phyloP scores from a whole-genome alignment of 371 early-diverging fungal species.

The Zopfochytrium polystomum region DNA sequence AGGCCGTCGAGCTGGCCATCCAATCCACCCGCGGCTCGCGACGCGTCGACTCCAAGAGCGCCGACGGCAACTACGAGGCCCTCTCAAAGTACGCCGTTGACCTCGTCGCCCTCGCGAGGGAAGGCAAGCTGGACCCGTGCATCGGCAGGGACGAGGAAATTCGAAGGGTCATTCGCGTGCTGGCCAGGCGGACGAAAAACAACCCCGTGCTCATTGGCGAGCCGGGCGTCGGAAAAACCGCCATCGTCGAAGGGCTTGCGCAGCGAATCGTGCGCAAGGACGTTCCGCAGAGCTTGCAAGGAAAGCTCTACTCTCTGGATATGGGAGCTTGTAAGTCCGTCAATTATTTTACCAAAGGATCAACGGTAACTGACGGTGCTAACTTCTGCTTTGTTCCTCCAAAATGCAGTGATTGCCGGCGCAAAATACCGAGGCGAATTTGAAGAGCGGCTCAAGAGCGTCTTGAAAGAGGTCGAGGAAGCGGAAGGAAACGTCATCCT shows the following conservation, averaged over 20 bases:
- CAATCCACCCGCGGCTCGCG: constrained; percentile 79
- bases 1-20: constrained; percentile 73
- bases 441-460: constrained; percentile 96
- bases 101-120: constrained; percentile 62
- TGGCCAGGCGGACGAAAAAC: constrained; percentile 59
- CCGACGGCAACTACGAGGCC: constrained; percentile 80
- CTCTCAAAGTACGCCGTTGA: constrained; percentile 91
- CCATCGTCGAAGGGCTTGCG: constrained; percentile 94
- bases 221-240: constrained; percentile 95
- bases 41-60: constrained; percentile 77
- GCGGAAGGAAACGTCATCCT: constrained; percentile 87
- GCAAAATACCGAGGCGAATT: constrained; percentile 96
- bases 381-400: background rate
- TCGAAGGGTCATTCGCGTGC: constrained; percentile 67
- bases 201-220: constrained; percentile 68
- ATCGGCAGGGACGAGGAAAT: constrained; percentile 81
- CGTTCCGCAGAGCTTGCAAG: constrained; percentile 85
- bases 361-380: constrained; percentile 50
- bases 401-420: constrained; percentile 64
- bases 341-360: constrained; percentile 62
- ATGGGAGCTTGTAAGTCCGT: constrained; percentile 95
- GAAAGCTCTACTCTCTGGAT: constrained; percentile 89
- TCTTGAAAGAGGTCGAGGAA: constrained; percentile 94
- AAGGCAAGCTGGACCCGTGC: constrained; percentile 76
- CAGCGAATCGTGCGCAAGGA: constrained; percentile 94